Evolutionary conservation across 306 rosid genomes (phyloP).

Genomic region (Cicer pinnatifidum): DNA sequence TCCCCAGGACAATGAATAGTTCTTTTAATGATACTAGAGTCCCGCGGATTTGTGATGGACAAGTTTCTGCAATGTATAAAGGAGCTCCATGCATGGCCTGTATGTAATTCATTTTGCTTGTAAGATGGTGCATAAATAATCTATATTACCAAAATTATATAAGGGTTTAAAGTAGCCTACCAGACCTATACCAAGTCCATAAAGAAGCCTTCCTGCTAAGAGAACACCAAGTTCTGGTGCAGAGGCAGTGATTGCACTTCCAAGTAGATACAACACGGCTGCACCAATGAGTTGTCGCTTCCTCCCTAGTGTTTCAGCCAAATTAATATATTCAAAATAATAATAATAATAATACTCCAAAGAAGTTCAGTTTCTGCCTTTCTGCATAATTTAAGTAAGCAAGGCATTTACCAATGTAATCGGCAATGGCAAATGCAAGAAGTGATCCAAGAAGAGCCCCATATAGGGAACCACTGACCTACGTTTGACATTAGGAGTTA

Average conservation of each 20-base stretch:
- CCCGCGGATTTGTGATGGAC: slow-evolving; percentile 93
- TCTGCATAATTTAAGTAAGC: slow-evolving; percentile 34
- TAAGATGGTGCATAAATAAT: slow-evolving; percentile 41
- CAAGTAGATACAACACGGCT: slow-evolving; percentile 67
- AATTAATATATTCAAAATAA: slow-evolving; percentile 30
- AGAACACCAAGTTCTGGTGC: slow-evolving; percentile 79
- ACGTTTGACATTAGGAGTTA: slow-evolving; percentile 31
- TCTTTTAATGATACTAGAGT: slow-evolving; percentile 93
- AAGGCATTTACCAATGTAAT: slow-evolving; percentile 77
- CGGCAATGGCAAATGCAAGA: slow-evolving; percentile 77
- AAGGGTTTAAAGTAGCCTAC: slow-evolving; percentile 56
- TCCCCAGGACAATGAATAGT: slow-evolving; percentile 94
- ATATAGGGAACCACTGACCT: slow-evolving; percentile 94
- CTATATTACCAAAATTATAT: slow-evolving; percentile 19
- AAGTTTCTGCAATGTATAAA: slow-evolving; percentile 93
- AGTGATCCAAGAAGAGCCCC: slow-evolving; percentile 96
- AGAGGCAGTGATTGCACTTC: slow-evolving; percentile 69
- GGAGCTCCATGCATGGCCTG: slow-evolving; percentile 99
- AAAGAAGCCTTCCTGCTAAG: slow-evolving; percentile 79
- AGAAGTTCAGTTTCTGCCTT: slow-evolving; percentile 33
- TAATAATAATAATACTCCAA: slow-evolving; percentile 40
- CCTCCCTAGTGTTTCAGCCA: slow-evolving; percentile 63
- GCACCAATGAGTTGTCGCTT: slow-evolving; percentile 78
- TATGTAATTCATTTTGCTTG: slow-evolving; percentile 16
- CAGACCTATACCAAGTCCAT: slow-evolving; percentile 96